Evolutionary conservation across 495 filamentous ascomycete species (phyloP).

Genomic region (Aspergillus saccharolyticus): DNA sequence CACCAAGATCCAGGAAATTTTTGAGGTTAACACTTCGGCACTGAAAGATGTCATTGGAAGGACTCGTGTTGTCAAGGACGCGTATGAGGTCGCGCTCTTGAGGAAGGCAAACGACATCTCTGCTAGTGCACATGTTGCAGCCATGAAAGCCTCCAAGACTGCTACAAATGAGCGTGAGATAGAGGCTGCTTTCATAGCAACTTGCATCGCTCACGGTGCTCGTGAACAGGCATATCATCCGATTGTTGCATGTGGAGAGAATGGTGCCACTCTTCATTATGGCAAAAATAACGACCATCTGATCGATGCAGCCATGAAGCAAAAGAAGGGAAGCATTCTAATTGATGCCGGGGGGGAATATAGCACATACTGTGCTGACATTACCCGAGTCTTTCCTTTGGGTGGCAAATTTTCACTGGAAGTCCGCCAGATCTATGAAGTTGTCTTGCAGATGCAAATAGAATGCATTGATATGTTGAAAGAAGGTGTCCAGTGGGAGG

Average conservation of each 20-base stretch:
- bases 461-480: slow-evolving; percentile 68
- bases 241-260: slow-evolving; percentile 72
- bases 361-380: slow-evolving; percentile 75
- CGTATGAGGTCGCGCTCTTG: slow-evolving; percentile 78
- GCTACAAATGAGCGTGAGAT: slow-evolving; percentile 78
- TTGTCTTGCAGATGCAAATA: slow-evolving; percentile 81
- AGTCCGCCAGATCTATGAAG: slow-evolving; percentile 73
- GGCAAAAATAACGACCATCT: slow-evolving; percentile 68
- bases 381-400: slow-evolving; percentile 86
- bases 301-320: slow-evolving; percentile 28
- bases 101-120: slow-evolving; percentile 79
- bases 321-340: slow-evolving; percentile 66
- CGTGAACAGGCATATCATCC: slow-evolving; percentile 78
- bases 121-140: slow-evolving; percentile 66
- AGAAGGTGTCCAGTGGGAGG: slow-evolving; percentile 77
- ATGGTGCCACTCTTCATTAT: slow-evolving; percentile 85
- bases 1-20: slow-evolving; percentile 48
- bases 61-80: slow-evolving; percentile 73
- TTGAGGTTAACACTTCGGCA: slow-evolving; percentile 13
- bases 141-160: slow-evolving; percentile 58
- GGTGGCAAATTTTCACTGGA: slow-evolving; percentile 68
- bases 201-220: slow-evolving; percentile 69
- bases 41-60: slow-evolving; percentile 75
- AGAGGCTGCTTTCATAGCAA: slow-evolving; percentile 68
- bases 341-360: slow-evolving; percentile 84